Percentiles rank a stretch among this genome's conserved stretches.
Conservation (phyloP, 2,329 filamentous ascomycete species). For the Lachnellula cervina region DNA sequence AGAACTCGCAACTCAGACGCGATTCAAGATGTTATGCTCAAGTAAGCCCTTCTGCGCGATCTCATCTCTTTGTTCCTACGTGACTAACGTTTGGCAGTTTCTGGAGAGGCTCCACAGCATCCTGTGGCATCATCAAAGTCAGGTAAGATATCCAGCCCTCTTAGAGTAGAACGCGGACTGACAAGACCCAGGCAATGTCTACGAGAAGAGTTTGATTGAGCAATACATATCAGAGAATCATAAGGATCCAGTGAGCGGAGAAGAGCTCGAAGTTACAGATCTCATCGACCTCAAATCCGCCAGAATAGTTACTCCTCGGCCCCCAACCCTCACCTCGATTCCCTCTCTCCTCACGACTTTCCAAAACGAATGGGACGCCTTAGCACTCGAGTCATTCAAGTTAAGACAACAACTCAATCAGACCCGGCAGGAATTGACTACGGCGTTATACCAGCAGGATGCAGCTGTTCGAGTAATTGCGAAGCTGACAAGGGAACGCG, state of each 20-base stretch:
- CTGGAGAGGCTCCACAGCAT: slow-evolving; percentile 90
- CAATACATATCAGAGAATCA: slow-evolving; percentile 91
- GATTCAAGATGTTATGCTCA: slow-evolving; percentile 56
- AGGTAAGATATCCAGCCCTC: slow-evolving; percentile 50
- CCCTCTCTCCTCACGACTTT: slow-evolving; percentile 90
- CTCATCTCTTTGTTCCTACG: slow-evolving; percentile 10
- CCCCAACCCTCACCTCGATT: slow-evolving; percentile 92
- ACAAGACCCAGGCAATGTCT: slow-evolving; percentile 64
- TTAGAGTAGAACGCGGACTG: slow-evolving; percentile 14
- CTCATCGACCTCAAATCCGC: slow-evolving; percentile 81
- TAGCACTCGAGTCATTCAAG: slow-evolving; percentile 87
- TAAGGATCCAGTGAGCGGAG: slow-evolving; percentile 85
- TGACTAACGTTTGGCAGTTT: slow-evolving; percentile 55
- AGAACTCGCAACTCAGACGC: slow-evolving; percentile 15
- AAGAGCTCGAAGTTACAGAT: slow-evolving; percentile 78
- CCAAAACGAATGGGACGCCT: slow-evolving; percentile 96
- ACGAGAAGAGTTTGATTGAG: slow-evolving; percentile 92
- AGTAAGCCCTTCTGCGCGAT: slow-evolving; percentile 44
- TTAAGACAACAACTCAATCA: slow-evolving; percentile 84
- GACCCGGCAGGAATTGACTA: slow-evolving; percentile 88
- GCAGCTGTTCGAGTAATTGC: slow-evolving; percentile 95
- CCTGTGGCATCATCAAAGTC: slow-evolving; percentile 94
- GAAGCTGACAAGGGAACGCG: slow-evolving; percentile 80
- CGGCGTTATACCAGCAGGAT: slow-evolving; percentile 93
- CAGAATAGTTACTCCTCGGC: slow-evolving; percentile 79